Conservation (phyloP, 2,329 filamentous ascomycete genomes). For the Botryotinia calthae region DNA sequence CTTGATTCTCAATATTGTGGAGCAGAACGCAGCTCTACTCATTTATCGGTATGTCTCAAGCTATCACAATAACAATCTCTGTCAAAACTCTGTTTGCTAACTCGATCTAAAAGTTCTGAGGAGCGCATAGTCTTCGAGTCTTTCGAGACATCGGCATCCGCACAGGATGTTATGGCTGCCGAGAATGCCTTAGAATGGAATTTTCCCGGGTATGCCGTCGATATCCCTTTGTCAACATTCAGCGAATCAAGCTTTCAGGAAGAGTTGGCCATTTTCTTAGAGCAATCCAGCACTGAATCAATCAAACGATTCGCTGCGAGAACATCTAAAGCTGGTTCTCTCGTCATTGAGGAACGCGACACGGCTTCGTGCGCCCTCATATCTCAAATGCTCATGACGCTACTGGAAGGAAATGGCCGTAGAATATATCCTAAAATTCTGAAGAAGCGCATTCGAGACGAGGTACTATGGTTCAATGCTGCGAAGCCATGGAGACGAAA, state of each 20-base stretch:
- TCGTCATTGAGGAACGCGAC: slow-evolving; percentile 55
- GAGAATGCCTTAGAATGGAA: slow-evolving; percentile 54
- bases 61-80: background rate
- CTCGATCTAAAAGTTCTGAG: background rate
- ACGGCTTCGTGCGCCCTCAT: slow-evolving; percentile 57
- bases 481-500: slow-evolving; percentile 59
- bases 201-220: slow-evolving; percentile 56
- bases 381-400: slow-evolving; percentile 56
- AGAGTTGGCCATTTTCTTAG: slow-evolving; percentile 51
- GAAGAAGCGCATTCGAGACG: slow-evolving; percentile 59
- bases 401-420: slow-evolving; percentile 55
- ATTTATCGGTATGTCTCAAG: slow-evolving; percentile 41
- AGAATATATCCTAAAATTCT: slow-evolving; percentile 41
- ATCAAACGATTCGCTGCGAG: slow-evolving; percentile 53
- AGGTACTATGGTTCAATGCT: slow-evolving; percentile 50
- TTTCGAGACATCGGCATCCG: slow-evolving; percentile 58
- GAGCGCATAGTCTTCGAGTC: slow-evolving; percentile 52
- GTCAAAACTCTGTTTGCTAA: background rate
- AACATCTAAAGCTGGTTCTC: slow-evolving; percentile 50
- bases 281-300: slow-evolving; percentile 53
- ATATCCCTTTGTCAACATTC: slow-evolving; percentile 45
- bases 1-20: slow-evolving; percentile 46
- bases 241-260: slow-evolving; percentile 46
- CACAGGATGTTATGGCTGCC: slow-evolving; percentile 51
- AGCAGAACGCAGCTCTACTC: slow-evolving; percentile 50